phyloP scores from a whole-genome alignment of 1,139 yeast genomes.

The Yamadazyma buinensis region DNA sequence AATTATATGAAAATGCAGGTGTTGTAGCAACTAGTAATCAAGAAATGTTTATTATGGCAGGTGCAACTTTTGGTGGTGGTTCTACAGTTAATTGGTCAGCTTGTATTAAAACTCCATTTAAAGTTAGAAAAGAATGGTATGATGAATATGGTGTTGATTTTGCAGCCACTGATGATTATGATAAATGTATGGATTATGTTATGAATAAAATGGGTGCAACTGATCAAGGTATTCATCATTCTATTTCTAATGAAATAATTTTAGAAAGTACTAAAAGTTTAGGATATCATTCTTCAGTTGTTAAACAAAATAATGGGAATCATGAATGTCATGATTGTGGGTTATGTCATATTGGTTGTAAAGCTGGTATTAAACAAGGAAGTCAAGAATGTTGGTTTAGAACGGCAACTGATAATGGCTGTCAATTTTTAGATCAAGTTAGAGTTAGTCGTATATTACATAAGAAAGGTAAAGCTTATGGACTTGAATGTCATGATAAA shows the following conservation, averaged over 20 bases:
- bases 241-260: constrained; percentile 43
- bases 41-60: constrained; percentile 44
- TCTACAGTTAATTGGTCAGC: constrained; percentile 65
- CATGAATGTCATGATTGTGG: constrained; percentile 48
- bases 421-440: constrained; percentile 47
- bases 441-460: constrained; percentile 39
- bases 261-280: constrained; percentile 46
- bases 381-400: constrained; percentile 50
- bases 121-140: constrained; percentile 55
- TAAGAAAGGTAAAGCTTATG: constrained; percentile 41
- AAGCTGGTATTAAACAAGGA: constrained; percentile 54
- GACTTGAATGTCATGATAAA: constrained; percentile 35
- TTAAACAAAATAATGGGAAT: constrained; percentile 52
- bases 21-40: constrained; percentile 29
- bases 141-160: constrained; percentile 46
- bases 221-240: constrained; percentile 33
- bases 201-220: constrained; percentile 51
- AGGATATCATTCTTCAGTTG: constrained; percentile 39
- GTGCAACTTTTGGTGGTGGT: constrained; percentile 60
- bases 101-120: constrained; percentile 49
- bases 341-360: constrained; percentile 52
- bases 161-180: constrained; percentile 44
- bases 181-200: constrained; percentile 47
- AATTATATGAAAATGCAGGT: constrained; percentile 43
- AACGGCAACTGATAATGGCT: constrained; percentile 48